These are phyloP conservation scores for Tylopilus intermedius DNA, from an alignment of 768 basidiomycete species.

Conservation along the genomic window DNA sequence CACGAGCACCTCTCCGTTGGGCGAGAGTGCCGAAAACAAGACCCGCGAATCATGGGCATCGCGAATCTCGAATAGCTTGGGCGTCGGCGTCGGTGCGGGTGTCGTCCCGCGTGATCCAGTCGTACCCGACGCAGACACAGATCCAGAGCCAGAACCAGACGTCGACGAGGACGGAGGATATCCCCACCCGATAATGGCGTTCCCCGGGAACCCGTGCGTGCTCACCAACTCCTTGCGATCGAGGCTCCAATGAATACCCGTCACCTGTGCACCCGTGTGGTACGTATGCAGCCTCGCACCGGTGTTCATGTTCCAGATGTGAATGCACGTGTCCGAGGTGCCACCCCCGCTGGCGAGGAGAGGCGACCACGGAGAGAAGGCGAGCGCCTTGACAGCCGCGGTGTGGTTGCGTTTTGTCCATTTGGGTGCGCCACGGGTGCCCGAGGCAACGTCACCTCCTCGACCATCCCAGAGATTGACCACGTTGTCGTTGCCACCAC, in stretches of 20 bases:
- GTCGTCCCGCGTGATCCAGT: constrained; percentile 14
- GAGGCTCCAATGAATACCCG: constrained; percentile 82
- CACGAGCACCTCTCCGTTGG: constrained; percentile 85
- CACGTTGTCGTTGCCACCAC: constrained; percentile 96
- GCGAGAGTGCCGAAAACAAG: constrained; percentile 77
- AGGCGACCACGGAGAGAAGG: constrained; percentile 95
- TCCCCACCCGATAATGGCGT: constrained; percentile 72
- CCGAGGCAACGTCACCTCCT: constrained; percentile 47
- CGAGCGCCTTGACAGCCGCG: constrained; percentile 83
- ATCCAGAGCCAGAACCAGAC: constrained; percentile 56
- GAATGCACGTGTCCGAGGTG: constrained; percentile 86
- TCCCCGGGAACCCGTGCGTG: constrained; percentile 93
- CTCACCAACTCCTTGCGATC: constrained; percentile 86
- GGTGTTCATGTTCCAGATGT: constrained; percentile 89
- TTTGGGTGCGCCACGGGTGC: constrained; percentile 59
- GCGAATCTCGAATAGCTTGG: constrained; percentile 51
- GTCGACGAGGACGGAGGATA: constrained; percentile 52
- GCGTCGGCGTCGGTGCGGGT: constrained; percentile 16
- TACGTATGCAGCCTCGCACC: constrained; percentile 87
- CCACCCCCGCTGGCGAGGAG: constrained; percentile 93
- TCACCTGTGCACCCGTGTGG: constrained; percentile 86
- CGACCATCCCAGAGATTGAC: constrained; percentile 97
- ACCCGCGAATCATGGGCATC: constrained; percentile 93
- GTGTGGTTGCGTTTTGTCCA: constrained; percentile 92
- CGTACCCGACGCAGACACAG: constrained; percentile 25